Percentiles rank a stretch among this genome's conserved stretches.
phyloP scores from a whole-genome alignment of 805 yeast species.

The Ogataea trehalophila region DNA sequence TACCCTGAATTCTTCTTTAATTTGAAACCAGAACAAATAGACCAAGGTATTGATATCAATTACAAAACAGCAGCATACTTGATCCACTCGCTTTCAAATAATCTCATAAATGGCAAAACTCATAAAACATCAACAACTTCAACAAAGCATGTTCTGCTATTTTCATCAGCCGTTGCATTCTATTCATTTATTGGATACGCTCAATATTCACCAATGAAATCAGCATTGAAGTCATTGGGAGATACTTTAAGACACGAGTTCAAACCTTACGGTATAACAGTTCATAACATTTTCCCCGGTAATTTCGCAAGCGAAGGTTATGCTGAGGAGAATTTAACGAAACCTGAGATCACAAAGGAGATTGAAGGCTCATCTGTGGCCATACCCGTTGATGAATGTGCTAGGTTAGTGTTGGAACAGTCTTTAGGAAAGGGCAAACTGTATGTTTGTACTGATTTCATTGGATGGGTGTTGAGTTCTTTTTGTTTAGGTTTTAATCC shows the following conservation, averaged over 20 bases:
- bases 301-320: slow-evolving; percentile 88
- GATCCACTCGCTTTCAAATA: slow-evolving; percentile 58
- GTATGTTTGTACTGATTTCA: slow-evolving; percentile 72
- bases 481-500: slow-evolving; percentile 69
- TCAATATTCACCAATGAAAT: slow-evolving; percentile 86
- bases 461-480: slow-evolving; percentile 77
- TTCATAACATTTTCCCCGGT: slow-evolving; percentile 81
- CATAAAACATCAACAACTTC: neutral
- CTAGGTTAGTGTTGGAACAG: slow-evolving; percentile 47
- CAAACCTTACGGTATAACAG: slow-evolving; percentile 57
- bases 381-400: slow-evolving; percentile 62
- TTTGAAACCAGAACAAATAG: slow-evolving; percentile 51
- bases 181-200: slow-evolving; percentile 89
- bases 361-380: slow-evolving; percentile 86
- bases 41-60: slow-evolving; percentile 59
- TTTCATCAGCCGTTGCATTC: slow-evolving; percentile 75
- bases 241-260: slow-evolving; percentile 81
- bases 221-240: slow-evolving; percentile 72
- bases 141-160: slow-evolving; percentile 51
- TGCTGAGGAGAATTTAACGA: slow-evolving; percentile 71
- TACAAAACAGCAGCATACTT: slow-evolving; percentile 70
- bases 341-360: slow-evolving; percentile 74
- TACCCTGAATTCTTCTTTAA: slow-evolving; percentile 75
- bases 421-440: slow-evolving; percentile 61
- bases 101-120: slow-evolving; percentile 21